phyloP scores from a whole-genome alignment of 495 filamentous ascomycete genomes.

The Sabuloglossum arenarium region DNA sequence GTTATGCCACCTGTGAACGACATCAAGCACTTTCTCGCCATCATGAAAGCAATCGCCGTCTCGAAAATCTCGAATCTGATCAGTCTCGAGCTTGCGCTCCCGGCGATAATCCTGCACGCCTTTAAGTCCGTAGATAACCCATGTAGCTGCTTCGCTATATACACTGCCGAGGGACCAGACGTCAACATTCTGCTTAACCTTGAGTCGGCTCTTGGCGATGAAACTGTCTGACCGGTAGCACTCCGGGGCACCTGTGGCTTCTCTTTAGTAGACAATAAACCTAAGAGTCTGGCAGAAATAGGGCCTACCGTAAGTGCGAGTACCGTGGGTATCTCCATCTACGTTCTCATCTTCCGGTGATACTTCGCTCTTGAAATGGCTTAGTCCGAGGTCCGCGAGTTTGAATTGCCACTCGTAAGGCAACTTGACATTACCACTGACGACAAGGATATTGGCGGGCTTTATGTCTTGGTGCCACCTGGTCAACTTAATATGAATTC shows the following conservation, averaged over 20 bases:
- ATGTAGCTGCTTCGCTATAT: slow-evolving; percentile 18
- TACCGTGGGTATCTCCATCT: slow-evolving; percentile 14
- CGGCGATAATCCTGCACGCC: slow-evolving; percentile 15
- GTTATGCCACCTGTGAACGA: slow-evolving; percentile 14
- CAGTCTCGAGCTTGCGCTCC: slow-evolving; percentile 14
- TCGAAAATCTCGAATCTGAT: slow-evolving; percentile 7
- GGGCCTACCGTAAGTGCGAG: slow-evolving; percentile 16
- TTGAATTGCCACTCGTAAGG: slow-evolving; percentile 19
- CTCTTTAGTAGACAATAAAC: slow-evolving; percentile 8
- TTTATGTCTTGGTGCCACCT: slow-evolving; percentile 23
- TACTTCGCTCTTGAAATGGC: slow-evolving; percentile 12
- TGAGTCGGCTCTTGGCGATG: slow-evolving; percentile 4
- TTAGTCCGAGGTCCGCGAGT: slow-evolving; percentile 20
- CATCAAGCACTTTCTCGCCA: slow-evolving; percentile 14
- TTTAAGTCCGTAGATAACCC: background rate
- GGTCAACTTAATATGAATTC: slow-evolving; percentile 1
- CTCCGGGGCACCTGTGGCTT: slow-evolving; percentile 17
- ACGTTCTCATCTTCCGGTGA: slow-evolving; percentile 7
- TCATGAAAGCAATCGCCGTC: slow-evolving; percentile 24
- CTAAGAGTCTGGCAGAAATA: background rate
- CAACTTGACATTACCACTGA: slow-evolving; percentile 9
- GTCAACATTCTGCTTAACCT: slow-evolving; percentile 15
- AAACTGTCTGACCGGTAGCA: slow-evolving; percentile 14
- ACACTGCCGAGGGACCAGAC: slow-evolving; percentile 27
- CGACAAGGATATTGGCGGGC: slow-evolving; percentile 20